Evolutionary conservation across 352 stramenopile species (phyloP).

Genomic region (Peronospora farinosa): DNA sequence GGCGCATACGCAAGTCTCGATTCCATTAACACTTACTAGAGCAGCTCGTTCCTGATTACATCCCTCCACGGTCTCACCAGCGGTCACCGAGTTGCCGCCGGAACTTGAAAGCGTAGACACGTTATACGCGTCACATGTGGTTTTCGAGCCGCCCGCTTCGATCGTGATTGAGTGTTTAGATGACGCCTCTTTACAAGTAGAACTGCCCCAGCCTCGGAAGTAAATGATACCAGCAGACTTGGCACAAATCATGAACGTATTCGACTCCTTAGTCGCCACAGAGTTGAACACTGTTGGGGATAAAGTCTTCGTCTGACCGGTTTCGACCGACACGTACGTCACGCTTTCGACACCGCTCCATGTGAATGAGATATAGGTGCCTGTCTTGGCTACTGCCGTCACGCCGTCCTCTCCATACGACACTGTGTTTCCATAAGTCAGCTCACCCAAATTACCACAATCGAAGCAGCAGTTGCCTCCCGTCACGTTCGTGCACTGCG

Average conservation of each 20-base stretch:
- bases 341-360: conserved; percentile 48
- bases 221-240: conserved; percentile 45
- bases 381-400: conserved; percentile 43
- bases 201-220: conserved; percentile 50
- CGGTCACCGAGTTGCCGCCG: conserved; percentile 5
- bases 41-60: conserved; percentile 55
- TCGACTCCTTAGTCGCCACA: conserved; percentile 28
- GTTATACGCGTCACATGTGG: conserved; percentile 21
- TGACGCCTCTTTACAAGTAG: conserved; percentile 48
- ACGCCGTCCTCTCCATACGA: conserved; percentile 38
- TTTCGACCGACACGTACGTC: conserved; percentile 52
- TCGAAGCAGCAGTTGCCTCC: conserved; percentile 66
- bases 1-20: conserved; percentile 43
- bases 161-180: conserved; percentile 42
- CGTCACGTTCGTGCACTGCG: conserved; percentile 39
- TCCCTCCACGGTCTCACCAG: conserved; percentile 26
- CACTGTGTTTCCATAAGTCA: conserved; percentile 25
- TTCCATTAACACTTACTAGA: conserved; percentile 33
- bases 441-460: conserved; percentile 39
- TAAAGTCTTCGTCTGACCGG: conserved; percentile 57
- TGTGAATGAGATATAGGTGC: conserved; percentile 47
- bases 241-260: conserved; percentile 57
- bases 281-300: conserved; percentile 37
- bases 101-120: conserved; percentile 8
- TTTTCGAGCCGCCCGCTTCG: conserved; percentile 26